Base-by-base conservation (phyloP, 805 yeast species). In the Kodamaea restingae region DNA sequence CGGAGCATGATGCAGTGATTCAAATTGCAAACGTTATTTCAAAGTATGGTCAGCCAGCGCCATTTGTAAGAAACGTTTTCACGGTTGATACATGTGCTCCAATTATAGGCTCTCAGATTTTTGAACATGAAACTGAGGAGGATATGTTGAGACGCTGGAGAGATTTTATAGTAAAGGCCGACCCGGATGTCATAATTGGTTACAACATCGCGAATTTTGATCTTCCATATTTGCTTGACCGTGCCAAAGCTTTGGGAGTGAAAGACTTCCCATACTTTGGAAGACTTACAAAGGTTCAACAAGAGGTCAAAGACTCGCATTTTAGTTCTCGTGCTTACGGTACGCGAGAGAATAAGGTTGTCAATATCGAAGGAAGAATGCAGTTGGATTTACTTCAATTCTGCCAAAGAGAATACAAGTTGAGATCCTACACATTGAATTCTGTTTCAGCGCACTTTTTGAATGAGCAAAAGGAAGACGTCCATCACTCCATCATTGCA, bases 391-490 rank as follows among this genome's bases (percentile, higher is more conserved):
- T 93, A 57, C 73, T 93, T 28, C 98, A 91, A 52, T 90, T 88
- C 56, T 78, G 88, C 46, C 96, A 90, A 60, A 79, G 98, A 58
- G 99, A 93, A 58, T 88, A 88, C 63, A 95, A 93, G 59, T 71
- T 93, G 51, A 78, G 99, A 61, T 85, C 96, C 2, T 93, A 93
- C 63, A 90, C 98, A 0, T 71, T 93, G 60, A 93, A 93, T 61
- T 85, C 97, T 0, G 99, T 93, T 0, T 86, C 96, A 4, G 95
- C 98, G 0, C 88, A 88, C 53, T 93, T 95, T 55, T 60, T 93
- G 50, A 87, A 86, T 18, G 98, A 95, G 55, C 98, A 93, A 53
- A 93, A 93, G 54, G 99, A 93, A 65, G 99, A 93, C 56, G 99
- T 93, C 8, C 98, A 90, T 45, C 96, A 91, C 58, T 87, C 98